phyloP scores from a whole-genome alignment of 2,329 filamentous ascomycete genomes.

The Coniochaeta sp. region DNA sequence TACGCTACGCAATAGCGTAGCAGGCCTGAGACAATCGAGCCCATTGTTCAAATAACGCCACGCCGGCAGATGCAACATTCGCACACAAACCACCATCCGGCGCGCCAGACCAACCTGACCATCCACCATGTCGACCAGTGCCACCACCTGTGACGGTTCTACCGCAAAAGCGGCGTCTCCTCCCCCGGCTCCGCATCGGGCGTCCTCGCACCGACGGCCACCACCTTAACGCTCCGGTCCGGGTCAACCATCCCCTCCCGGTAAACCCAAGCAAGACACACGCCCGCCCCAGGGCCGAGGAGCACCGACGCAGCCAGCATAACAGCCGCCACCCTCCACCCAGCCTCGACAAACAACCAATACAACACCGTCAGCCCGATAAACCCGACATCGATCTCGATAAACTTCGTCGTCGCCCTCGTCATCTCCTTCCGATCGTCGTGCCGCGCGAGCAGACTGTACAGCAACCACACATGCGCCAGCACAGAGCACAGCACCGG shows the following conservation, averaged over 20 bases:
- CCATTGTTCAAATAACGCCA: background rate
- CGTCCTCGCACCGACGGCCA: constrained; percentile 15
- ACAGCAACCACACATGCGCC: constrained; percentile 35
- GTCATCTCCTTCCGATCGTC: constrained; percentile 45
- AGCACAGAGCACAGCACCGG: constrained; percentile 35
- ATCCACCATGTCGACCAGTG: no score
- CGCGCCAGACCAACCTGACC: no score
- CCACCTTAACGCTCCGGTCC: constrained; percentile 15
- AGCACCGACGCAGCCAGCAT: constrained; percentile 19
- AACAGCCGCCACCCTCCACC: constrained; percentile 26
- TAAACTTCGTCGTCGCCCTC: constrained; percentile 34
- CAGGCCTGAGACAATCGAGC: background rate
- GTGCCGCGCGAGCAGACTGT: constrained; percentile 23
- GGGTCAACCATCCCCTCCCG: constrained; percentile 17
- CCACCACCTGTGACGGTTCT: no score
- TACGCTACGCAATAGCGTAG: background rate
- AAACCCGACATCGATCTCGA: constrained; percentile 39
- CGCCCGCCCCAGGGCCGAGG: constrained; percentile 28
- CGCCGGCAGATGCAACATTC: background rate
- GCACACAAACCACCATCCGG: background rate
- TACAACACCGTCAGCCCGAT: constrained; percentile 41
- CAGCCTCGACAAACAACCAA: constrained; percentile 46
- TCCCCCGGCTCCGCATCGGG: constrained; percentile 12
- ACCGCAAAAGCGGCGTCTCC: constrained; percentile 22
- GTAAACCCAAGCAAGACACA: constrained; percentile 25